Percentiles rank a stretch among this genome's conserved stretches.
phyloP scores from a whole-genome alignment of 164 flowering plant species.

The Vitis rupestris region DNA sequence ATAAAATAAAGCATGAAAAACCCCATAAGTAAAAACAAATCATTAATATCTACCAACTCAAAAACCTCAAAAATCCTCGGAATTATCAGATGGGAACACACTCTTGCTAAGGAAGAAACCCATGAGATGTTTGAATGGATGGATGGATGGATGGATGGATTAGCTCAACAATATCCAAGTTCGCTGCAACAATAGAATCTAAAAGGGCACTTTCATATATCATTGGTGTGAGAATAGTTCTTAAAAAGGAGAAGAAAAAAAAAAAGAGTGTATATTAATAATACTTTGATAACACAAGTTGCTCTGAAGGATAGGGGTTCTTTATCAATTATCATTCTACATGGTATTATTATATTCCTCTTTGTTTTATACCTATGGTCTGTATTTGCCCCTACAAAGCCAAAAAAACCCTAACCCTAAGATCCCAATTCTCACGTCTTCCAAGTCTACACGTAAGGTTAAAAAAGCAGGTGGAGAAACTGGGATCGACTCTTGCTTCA shows the following conservation, averaged over 20 bases:
- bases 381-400: too few relatives aligned
- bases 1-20: too few relatives aligned
- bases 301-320: neutral
- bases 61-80: too few relatives aligned
- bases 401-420: slow-evolving; percentile 16
- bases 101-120: too few relatives aligned
- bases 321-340: neutral
- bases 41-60: too few relatives aligned
- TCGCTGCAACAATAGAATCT: slow-evolving; percentile 37
- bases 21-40: too few relatives aligned
- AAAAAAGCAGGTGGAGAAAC: neutral
- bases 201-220: slow-evolving; percentile 1
- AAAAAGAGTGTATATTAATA: neutral
- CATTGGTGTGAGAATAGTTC: too few relatives aligned
- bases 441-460: neutral
- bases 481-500: neutral
- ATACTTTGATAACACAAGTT: neutral
- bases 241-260: too few relatives aligned
- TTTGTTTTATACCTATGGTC: neutral
- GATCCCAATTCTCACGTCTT: neutral
- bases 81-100: too few relatives aligned
- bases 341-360: neutral
- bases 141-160: slow-evolving; percentile 21
- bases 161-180: slow-evolving; percentile 38
- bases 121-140: too few relatives aligned